These are phyloP conservation scores for Ochromonas danica DNA, from an alignment of 108 stramenopile species.

Conservation along the genomic window DNA sequence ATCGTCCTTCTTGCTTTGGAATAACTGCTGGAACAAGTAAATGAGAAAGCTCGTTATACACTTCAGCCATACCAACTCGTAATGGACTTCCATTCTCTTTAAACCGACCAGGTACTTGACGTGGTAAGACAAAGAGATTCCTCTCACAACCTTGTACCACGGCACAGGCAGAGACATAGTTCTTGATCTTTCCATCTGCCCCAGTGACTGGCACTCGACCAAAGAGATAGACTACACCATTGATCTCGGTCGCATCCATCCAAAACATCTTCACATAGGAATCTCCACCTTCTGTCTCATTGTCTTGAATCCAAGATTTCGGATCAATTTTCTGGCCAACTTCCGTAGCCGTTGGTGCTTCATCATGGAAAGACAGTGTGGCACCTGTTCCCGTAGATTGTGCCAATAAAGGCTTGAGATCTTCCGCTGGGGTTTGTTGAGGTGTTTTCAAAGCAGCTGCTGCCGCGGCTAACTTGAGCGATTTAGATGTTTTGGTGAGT, in stretches of 20 bases:
- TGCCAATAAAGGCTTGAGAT: not conserved
- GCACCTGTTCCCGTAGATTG: conserved; percentile 39
- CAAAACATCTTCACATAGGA: conserved; percentile 79
- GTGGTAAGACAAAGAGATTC: conserved; percentile 86
- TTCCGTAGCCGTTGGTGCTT: conserved; percentile 29
- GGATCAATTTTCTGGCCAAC: conserved; percentile 44
- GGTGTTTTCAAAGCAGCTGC: conserved; percentile 1
- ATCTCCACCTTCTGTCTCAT: conserved; percentile 46
- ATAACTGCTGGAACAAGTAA: conserved; percentile 61
- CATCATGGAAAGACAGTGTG: too few relatives aligned
- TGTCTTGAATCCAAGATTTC: conserved; percentile 37
- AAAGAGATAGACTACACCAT: conserved; percentile 84
- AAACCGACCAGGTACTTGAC: conserved; percentile 36
- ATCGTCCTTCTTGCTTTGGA: conserved; percentile 66
- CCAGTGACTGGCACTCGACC: conserved; percentile 72
- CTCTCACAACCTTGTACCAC: conserved; percentile 73
- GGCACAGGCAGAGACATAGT: conserved; percentile 78
- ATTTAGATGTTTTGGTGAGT: too few relatives aligned
- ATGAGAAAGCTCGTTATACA: conserved; percentile 65
- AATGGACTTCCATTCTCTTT: conserved; percentile 42
- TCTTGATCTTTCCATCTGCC: conserved; percentile 31
- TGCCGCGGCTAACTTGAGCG: too few relatives aligned
- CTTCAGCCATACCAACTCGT: conserved; percentile 65
- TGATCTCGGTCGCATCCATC: conserved; percentile 85
- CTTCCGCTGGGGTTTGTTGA: conserved; percentile 6